Evolutionary conservation across 345 rosid species (phyloP), one percentile per base, ranked within the genome.

Genomic region (Excoecaria cochinchinensis): DNA sequence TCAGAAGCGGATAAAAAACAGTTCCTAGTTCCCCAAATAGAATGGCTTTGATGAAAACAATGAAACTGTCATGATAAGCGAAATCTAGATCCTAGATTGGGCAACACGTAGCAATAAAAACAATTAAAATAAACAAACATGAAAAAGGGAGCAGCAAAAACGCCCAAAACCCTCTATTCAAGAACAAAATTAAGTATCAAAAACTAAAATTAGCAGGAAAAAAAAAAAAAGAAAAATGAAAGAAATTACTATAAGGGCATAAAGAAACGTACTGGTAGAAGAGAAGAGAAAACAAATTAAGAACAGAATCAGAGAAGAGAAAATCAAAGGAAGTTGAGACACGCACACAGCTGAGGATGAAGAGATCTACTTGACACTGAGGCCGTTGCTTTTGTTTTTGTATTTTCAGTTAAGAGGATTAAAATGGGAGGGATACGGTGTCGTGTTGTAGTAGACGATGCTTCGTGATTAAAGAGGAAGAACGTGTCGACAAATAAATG

Each of bases 11-110:
- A 69, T 51, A 73, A 15, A 60, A 22, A 25, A 56, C 25, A 8
- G 60, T n/a, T 19, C 42, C 66, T 7, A 39, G 56, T 67, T 67
- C 71, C n/a, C 71, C 8, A 10, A 52, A 52, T 9, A 51, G 31
- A 39, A 50, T 9, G 44, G 15, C 44, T 62, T 70, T 52, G 71
- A 64, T 62, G 42, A 22, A 70, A 76, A 52, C 65, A 25, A 71
- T 11, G 51, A 52, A 52, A 17, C 16, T 76, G 4, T 38, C 6
- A 63, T 16, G 10, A 44, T 11, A n/a, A 13, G 25, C 6, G 39
- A n/a, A 36, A 70, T 22, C 40, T 53, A 53, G 53, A 72, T 77
- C 63, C 31, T 2, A 31, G 31, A 31, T 72, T 66, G 57, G 46
- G n/a, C 19, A 47, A 66, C 48, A 71, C 13, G 48, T 24, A 12